Evolutionary conservation across 2,329 filamentous ascomycete species (phyloP), one percentile per base, ranked within the genome.

Genomic region (Rhytidhysteron rufulum): DNA sequence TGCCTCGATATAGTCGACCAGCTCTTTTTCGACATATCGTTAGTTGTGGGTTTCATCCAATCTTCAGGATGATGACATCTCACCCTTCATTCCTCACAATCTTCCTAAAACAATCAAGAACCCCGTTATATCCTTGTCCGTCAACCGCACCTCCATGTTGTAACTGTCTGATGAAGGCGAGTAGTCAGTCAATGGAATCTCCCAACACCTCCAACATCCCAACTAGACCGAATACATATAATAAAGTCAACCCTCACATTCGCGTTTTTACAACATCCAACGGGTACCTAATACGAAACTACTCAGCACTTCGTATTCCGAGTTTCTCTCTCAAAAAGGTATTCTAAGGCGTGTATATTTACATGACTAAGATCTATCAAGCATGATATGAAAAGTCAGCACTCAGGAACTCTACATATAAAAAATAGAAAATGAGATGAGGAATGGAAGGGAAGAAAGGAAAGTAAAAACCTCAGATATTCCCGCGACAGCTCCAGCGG

Each of bases 251-350:
- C 6, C 46, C 83, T 78, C 79, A 93, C 86, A 95, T 86, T 84
- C 91, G 79, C 51, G 93, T 97, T 80, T 97, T 97, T 69, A 97
- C 88, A 43, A 98, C 93, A 68, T 98, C 93, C 67, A 98, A 78
- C 55, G 93, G 93, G 75, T 98, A 98, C 93, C 90, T 96, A 27
- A 7, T n/a, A n/a, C n/a, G n/a, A 27, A 27, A 27, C 24, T 13
- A 27, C 24, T 13, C 24, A 27, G 8, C 24, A n/a, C n/a, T n/a
- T n/a, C n/a, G n/a, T n/a, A n/a, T n/a, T n/a, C n/a, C n/a, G n/a
- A n/a, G n/a, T n/a, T n/a, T n/a, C n/a, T n/a, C n/a, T n/a, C n/a
- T n/a, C n/a, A n/a, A n/a, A n/a, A n/a, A n/a, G n/a, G n/a, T n/a
- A n/a, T n/a, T n/a, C n/a, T n/a, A n/a, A n/a, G n/a, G n/a, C n/a